Evolutionary conservation across 257 asterid species (phyloP).

Genomic region (Orobanche coerulescens): DNA sequence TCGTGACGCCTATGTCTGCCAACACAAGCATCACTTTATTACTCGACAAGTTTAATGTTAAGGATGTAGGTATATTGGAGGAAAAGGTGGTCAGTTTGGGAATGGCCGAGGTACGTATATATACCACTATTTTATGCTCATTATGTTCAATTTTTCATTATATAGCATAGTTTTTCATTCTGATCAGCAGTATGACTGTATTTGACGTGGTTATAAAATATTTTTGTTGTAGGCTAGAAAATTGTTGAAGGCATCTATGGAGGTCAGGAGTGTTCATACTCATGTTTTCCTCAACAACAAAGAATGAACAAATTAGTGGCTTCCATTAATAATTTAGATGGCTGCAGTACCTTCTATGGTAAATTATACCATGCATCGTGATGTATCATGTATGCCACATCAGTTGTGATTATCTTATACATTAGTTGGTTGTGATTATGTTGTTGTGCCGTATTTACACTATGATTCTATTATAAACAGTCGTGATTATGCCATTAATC

Average conservation of each 20-base stretch:
- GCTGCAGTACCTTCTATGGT: too few relatives aligned
- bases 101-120: constrained; percentile 22
- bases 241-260: background rate
- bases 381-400: too few relatives aligned
- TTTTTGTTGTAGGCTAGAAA: background rate
- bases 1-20: constrained; percentile 25
- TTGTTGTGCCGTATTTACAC: too few relatives aligned
- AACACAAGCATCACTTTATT: constrained; percentile 21
- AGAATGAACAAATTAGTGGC: background rate
- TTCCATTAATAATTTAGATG: too few relatives aligned
- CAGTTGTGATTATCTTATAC: too few relatives aligned
- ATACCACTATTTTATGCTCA: background rate
- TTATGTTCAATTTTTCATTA: too few relatives aligned
- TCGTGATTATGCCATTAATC: too few relatives aligned
- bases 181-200: too few relatives aligned
- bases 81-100: constrained; percentile 24
- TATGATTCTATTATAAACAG: too few relatives aligned
- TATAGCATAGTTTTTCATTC: too few relatives aligned
- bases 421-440: too few relatives aligned
- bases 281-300: background rate
- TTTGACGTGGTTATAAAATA: background rate
- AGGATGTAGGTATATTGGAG: constrained; percentile 24
- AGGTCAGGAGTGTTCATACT: background rate
- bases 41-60: constrained; percentile 19
- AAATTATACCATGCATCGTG: too few relatives aligned